Evolutionary conservation across 2,329 filamentous ascomycete species (phyloP), one percentile per base, ranked within the genome.

Genomic region (Scortechinia acanthostroma): DNA sequence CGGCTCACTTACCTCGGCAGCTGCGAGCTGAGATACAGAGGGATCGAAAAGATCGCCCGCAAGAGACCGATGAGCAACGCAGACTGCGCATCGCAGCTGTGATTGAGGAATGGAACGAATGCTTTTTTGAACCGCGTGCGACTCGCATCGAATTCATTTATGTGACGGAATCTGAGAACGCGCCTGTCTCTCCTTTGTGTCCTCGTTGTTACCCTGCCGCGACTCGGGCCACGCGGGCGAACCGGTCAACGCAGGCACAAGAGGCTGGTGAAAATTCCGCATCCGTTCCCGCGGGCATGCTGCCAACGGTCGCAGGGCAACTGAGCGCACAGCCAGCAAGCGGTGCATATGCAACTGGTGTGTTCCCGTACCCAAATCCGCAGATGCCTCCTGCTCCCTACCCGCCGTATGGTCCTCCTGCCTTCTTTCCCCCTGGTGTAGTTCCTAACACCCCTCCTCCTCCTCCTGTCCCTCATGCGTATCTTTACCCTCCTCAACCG

Each of bases 101-200:
- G 14, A 55, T 66, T 30, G 53, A 53, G 3, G 66, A 69, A 50
- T 69, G 66, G 66, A 69, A 69, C 47, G 52, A 60, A 42, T 57
- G 55, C 28, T 69, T 69, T 43, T 69, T 69, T 42, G 55, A 53
- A 14, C 59, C 56, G 5, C 60, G 65, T 35, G 59, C 55, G 15
- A 54, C 58, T 19, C 53, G 52, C 2, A 55, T 69, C 23, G 50
- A 55, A 4, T 60, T 56, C 53, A 50, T 55, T 17, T 66, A 65
- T 51, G 56, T 62, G 15, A 55, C 55, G 2, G 55, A 63, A 44
- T 50, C 57, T 6, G 58, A 58, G 42, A 48, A 52, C 22, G 56
- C 58, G 4, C 59, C 61, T 1, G 37, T 52, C 3, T 64, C 64
- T 10, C 58, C 63, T 23, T 55, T 66, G 4, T 67, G 64, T 25